Percentiles rank a stretch among this genome's conserved stretches.
Conservation (phyloP, 140 eudicot species). For the Ambrosia hybrid region DNA sequence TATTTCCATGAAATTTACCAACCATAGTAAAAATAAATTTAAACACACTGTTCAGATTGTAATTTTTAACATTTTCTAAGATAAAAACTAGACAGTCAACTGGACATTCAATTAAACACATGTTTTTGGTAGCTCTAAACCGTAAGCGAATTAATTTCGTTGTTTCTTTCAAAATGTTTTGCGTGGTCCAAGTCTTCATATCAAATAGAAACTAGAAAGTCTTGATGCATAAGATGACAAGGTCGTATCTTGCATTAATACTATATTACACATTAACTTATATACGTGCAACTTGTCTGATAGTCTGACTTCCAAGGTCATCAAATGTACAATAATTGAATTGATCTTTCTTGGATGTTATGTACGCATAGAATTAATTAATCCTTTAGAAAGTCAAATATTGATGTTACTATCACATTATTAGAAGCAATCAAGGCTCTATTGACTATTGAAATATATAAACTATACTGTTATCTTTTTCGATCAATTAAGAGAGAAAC, state of each 20-base stretch:
- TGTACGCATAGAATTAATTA: background rate
- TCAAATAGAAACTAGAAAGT: conserved; percentile 15
- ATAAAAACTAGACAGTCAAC: no score
- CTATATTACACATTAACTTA: no score
- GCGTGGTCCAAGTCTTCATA: conserved; percentile 19
- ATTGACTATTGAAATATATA: conserved; percentile 9
- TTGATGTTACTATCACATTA: conserved; percentile 21
- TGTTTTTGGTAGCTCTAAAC: background rate
- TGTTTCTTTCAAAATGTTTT: background rate
- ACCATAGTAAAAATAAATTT: no score
- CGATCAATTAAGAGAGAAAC: no score
- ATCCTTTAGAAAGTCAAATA: conserved; percentile 16
- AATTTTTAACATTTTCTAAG: no score
- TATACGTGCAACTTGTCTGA: conserved; percentile 11
- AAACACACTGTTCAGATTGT: no score
- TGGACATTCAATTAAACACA: background rate
- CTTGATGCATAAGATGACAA: background rate
- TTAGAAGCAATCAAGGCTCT: conserved; percentile 7
- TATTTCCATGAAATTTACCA: no score
- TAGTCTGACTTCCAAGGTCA: conserved; percentile 26
- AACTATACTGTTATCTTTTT: no score
- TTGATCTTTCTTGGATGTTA: conserved; percentile 28
- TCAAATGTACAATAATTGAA: conserved; percentile 24
- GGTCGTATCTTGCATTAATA: conserved; percentile 11
- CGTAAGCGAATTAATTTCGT: background rate